Percentiles rank a stretch among this genome's conserved stretches.
These are phyloP conservation scores for Boletus patriciae DNA, from an alignment of 768 basidiomycete genomes.

Conservation along the genomic window DNA sequence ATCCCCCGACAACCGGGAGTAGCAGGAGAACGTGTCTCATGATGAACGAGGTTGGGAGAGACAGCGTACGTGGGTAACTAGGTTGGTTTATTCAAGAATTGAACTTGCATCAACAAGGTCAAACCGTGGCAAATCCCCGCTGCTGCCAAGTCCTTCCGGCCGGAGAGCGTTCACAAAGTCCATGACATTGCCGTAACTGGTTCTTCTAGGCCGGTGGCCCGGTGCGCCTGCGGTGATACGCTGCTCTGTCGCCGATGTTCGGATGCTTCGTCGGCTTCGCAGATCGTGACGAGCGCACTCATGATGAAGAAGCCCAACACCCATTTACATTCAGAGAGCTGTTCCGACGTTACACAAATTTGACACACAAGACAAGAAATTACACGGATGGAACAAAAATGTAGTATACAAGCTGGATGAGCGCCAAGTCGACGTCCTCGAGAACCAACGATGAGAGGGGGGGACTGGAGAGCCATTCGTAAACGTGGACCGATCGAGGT, in stretches of 20 bases:
- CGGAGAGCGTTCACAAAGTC: too few relatives aligned
- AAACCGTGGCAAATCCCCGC: slow-evolving; percentile 5
- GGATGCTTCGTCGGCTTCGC: too few relatives aligned
- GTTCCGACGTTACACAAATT: too few relatives aligned
- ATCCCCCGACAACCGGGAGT: slow-evolving; percentile 19
- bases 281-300: too few relatives aligned
- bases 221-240: too few relatives aligned
- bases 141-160: too few relatives aligned
- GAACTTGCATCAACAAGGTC: slow-evolving; percentile 8
- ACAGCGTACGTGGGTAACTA: too few relatives aligned
- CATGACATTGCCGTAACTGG: too few relatives aligned
- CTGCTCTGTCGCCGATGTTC: too few relatives aligned
- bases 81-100: too few relatives aligned
- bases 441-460: background rate
- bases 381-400: slow-evolving; percentile 1
- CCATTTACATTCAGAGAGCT: background rate
- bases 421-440: background rate
- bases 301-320: too few relatives aligned
- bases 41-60: background rate
- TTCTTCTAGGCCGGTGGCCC: too few relatives aligned
- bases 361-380: background rate
- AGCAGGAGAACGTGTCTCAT: slow-evolving; percentile 20
- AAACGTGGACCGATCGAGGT: background rate
- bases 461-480: background rate
- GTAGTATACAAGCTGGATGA: background rate